A percentile compares a stretch with the other conserved stretches of the same genome.
Evolutionary conservation across 345 rosid genomes (phyloP).

Genomic region (Geranium rotundifolium): DNA sequence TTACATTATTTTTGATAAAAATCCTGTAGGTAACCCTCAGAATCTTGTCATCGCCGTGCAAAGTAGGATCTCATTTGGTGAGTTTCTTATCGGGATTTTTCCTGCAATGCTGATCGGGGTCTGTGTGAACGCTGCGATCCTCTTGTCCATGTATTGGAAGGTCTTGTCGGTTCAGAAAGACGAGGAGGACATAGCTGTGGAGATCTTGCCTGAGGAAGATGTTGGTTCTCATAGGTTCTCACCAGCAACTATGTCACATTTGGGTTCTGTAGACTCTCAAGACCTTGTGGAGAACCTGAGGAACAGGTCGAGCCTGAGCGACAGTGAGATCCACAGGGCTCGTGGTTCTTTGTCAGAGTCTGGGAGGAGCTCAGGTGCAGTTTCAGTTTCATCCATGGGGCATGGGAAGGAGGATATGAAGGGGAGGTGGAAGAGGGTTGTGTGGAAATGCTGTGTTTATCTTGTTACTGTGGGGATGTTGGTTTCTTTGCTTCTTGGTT

Average conservation of each 20-base stretch:
- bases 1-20: no score
- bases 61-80: conserved; percentile 50
- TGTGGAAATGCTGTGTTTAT: conserved; percentile 61
- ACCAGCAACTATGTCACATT: conserved; percentile 57
- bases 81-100: conserved; percentile 45
- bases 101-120: conserved; percentile 66
- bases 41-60: conserved; percentile 71
- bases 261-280: conserved; percentile 22
- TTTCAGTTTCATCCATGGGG: not conserved
- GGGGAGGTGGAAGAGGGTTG: conserved; percentile 33
- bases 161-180: conserved; percentile 47
- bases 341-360: conserved; percentile 9
- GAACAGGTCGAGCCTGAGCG: conserved; percentile 27
- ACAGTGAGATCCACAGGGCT: conserved; percentile 27
- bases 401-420: conserved; percentile 15
- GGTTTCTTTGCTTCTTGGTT: conserved; percentile 52
- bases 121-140: conserved; percentile 39
- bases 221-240: conserved; percentile 52
- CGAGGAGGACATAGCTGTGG: conserved; percentile 30
- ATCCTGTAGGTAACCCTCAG: conserved; percentile 54
- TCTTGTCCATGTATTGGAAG: conserved; percentile 61
- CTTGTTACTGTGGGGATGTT: conserved; percentile 58
- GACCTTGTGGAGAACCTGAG: conserved; percentile 26
- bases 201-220: conserved; percentile 41
- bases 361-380: conserved; percentile 13